phyloP scores from a whole-genome alignment of 2,329 filamentous ascomycete species.

The Colletotrichum spinosum region DNA sequence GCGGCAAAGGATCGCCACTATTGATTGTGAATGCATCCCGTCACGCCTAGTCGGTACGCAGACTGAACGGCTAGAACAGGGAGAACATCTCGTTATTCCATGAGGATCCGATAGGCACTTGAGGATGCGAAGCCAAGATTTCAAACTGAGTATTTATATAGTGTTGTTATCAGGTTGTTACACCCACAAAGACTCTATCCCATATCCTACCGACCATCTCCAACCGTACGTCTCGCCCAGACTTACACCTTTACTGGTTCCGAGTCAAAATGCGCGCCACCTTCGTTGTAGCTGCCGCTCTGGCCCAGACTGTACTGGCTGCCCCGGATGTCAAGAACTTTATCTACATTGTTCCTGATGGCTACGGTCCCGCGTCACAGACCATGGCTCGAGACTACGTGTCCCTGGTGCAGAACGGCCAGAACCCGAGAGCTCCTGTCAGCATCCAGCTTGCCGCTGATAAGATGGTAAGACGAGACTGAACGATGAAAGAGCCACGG shows the following conservation, averaged over 20 bases:
- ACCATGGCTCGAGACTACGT: slow-evolving; percentile 44
- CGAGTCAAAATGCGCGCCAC: slow-evolving; percentile 34
- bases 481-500: neutral
- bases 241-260: slow-evolving; percentile 4
- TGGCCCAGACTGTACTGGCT: slow-evolving; percentile 28
- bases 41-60: slow-evolving; percentile 14
- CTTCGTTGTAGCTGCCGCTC: slow-evolving; percentile 9
- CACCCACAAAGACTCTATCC: slow-evolving; percentile 1
- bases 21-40: slow-evolving; percentile 19
- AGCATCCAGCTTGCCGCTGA: slow-evolving; percentile 40
- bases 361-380: slow-evolving; percentile 46
- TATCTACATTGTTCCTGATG: slow-evolving; percentile 48
- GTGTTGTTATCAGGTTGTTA: neutral
- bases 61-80: slow-evolving; percentile 1
- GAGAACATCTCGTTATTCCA: neutral
- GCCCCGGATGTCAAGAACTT: slow-evolving; percentile 43
- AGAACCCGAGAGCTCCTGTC: slow-evolving; percentile 37
- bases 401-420: slow-evolving; percentile 40
- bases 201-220: neutral
- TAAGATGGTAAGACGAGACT: slow-evolving; percentile 34
- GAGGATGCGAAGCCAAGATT: slow-evolving; percentile 8
- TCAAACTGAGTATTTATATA: slow-evolving; percentile 10
- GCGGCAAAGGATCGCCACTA: slow-evolving; percentile 7
- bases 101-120: neutral
- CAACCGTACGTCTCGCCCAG: neutral